Percentiles rank a stretch among this genome's conserved stretches.
Evolutionary conservation across 2,329 filamentous ascomycete genomes (phyloP).

Genomic region (Curvularia verruculosa): DNA sequence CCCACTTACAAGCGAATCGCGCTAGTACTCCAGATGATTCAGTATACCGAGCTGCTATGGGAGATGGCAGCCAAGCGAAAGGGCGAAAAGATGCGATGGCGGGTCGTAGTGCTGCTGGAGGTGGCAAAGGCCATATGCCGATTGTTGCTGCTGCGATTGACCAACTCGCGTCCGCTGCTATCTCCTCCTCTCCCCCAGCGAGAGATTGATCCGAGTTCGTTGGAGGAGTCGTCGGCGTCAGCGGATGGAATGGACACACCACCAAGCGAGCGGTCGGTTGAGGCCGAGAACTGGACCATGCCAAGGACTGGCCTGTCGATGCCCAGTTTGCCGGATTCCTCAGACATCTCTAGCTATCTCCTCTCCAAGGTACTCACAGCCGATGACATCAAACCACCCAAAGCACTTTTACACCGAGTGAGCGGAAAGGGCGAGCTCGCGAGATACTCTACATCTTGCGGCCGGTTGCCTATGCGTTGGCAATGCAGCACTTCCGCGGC

Average conservation of each 20-base stretch:
- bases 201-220: conserved; percentile 71
- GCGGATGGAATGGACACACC: conserved; percentile 57
- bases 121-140: conserved; percentile 84
- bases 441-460: conserved; percentile 92
- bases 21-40: conserved; percentile 82
- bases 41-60: conserved; percentile 94
- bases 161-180: conserved; percentile 80
- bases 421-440: conserved; percentile 79
- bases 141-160: conserved; percentile 79
- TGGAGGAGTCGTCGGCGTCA: conserved; percentile 58
- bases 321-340: conserved; percentile 78
- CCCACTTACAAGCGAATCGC: conserved; percentile 81
- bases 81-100: conserved; percentile 82
- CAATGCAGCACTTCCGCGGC: conserved; percentile 74
- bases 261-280: conserved; percentile 48
- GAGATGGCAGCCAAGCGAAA: conserved; percentile 94
- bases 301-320: conserved; percentile 88
- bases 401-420: conserved; percentile 78
- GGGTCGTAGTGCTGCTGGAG: conserved; percentile 84
- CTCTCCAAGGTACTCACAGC: conserved; percentile 89
- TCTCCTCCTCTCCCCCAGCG: conserved; percentile 85
- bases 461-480: conserved; percentile 83
- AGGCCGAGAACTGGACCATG: conserved; percentile 76
- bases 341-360: conserved; percentile 85
- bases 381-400: conserved; percentile 94